Percentiles rank a stretch among this genome's conserved stretches.
Evolutionary conservation across 2,329 filamentous ascomycete genomes (phyloP).

Genomic region (Ceratocystis alfenasii): DNA sequence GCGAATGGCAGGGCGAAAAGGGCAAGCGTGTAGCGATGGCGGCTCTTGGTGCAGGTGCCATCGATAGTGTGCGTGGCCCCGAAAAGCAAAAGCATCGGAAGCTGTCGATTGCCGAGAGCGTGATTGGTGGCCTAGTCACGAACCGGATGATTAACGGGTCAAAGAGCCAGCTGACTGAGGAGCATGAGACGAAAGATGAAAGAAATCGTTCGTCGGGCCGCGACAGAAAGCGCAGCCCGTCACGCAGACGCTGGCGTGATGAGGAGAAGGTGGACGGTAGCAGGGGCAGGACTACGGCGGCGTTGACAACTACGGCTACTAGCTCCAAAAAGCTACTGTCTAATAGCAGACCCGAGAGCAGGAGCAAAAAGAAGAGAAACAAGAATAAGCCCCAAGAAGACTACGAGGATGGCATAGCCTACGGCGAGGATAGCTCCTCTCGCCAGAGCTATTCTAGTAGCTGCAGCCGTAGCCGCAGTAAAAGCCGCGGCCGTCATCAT

Average conservation of each 20-base stretch:
- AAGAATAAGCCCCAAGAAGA: background rate
- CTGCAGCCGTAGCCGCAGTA: slow-evolving; percentile 31
- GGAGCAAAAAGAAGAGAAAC: slow-evolving; percentile 30
- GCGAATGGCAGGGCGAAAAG: slow-evolving; percentile 82
- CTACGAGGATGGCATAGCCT: slow-evolving; percentile 20
- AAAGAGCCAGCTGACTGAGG: slow-evolving; percentile 50
- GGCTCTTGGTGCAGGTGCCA: slow-evolving; percentile 71
- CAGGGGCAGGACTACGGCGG: slow-evolving; percentile 36
- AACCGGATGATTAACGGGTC: slow-evolving; percentile 78
- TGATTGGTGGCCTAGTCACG: slow-evolving; percentile 75
- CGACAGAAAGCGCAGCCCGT: slow-evolving; percentile 24
- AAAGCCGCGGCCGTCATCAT: slow-evolving; percentile 43
- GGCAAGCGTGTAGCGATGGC: slow-evolving; percentile 84
- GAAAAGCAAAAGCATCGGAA: slow-evolving; percentile 69
- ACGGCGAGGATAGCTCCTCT: slow-evolving; percentile 35
- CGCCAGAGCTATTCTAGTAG: slow-evolving; percentile 34
- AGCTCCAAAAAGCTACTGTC: slow-evolving; percentile 45
- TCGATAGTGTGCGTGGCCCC: slow-evolving; percentile 64
- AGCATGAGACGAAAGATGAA: slow-evolving; percentile 41
- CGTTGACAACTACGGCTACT: slow-evolving; percentile 49
- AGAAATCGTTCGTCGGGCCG: slow-evolving; percentile 26
- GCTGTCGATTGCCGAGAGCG: slow-evolving; percentile 72
- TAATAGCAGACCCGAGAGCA: background rate
- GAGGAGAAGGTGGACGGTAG: slow-evolving; percentile 34
- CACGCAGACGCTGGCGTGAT: slow-evolving; percentile 26